Conservation (phyloP, 768 basidiomycete species). For the Calocera cornea region DNA sequence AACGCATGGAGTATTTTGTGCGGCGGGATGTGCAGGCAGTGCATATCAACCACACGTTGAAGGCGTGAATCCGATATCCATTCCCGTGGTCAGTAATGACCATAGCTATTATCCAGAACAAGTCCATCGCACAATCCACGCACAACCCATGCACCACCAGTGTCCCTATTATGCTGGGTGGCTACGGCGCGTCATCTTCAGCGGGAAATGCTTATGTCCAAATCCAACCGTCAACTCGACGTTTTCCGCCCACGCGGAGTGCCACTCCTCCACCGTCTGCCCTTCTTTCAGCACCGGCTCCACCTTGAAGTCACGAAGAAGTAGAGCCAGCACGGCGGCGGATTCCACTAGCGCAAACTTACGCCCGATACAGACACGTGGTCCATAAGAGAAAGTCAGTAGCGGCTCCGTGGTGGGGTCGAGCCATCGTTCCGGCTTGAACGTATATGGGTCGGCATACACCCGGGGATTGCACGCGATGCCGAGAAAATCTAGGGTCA, state of each 20-base stretch:
- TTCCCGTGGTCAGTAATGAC: too few species aligned
- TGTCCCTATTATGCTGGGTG: too few species aligned
- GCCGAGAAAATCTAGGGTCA: constrained; percentile 10
- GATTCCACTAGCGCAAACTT: constrained; percentile 43
- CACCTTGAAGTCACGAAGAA: constrained; percentile 41
- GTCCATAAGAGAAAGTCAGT: constrained; percentile 27
- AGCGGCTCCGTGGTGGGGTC: constrained; percentile 19
- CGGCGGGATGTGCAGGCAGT: neutral
- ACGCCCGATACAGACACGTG: constrained; percentile 40
- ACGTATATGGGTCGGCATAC: constrained; percentile 36
- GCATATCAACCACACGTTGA: neutral
- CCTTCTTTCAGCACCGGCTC: constrained; percentile 32
- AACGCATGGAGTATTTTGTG: neutral
- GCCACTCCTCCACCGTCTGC: constrained; percentile 25
- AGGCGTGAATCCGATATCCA: neutral
- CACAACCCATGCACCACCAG: too few species aligned
- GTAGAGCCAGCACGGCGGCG: constrained; percentile 38
- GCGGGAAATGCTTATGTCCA: neutral
- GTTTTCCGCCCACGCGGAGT: neutral
- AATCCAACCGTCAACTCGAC: neutral
- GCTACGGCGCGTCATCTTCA: neutral
- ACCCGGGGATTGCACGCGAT: constrained; percentile 41
- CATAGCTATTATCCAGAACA: too few species aligned
- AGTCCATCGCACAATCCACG: too few species aligned
- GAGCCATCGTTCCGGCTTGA: constrained; percentile 40